A percentile compares a stretch with the other conserved stretches of the same genome.
These are phyloP conservation scores for Alternaria conjuncta DNA, from an alignment of 2,329 filamentous ascomycete genomes.

Conservation along the genomic window DNA sequence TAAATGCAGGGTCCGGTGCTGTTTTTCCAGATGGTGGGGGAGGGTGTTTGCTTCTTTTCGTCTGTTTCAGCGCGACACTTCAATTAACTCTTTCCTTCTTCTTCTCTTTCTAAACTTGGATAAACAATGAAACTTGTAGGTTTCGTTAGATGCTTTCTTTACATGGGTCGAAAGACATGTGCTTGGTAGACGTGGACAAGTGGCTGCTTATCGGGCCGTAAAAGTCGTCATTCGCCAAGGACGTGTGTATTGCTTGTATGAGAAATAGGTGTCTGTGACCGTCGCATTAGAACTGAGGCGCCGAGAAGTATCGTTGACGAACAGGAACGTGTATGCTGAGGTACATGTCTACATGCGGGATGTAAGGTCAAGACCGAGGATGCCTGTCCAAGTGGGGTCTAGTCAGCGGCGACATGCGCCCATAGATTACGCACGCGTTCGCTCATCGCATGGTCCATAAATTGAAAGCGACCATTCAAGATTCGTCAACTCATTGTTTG, in stretches of 20 bases:
- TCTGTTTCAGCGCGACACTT: background rate
- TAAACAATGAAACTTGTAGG: background rate
- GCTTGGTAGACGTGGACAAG: background rate
- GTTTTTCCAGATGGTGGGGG: background rate
- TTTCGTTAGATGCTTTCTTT: background rate
- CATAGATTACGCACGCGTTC: background rate
- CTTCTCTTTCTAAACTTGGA: background rate
- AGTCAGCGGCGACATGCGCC: background rate
- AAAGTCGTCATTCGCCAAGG: slow-evolving; percentile 1
- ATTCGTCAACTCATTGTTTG: background rate
- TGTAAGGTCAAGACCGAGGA: background rate
- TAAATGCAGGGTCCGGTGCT: background rate
- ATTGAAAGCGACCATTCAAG: background rate
- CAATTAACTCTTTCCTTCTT: background rate
- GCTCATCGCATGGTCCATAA: too few species aligned
- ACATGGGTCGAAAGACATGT: background rate
- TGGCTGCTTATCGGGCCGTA: slow-evolving; percentile 1
- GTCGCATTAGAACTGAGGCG: background rate
- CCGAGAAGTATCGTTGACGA: background rate
- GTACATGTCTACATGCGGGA: background rate
- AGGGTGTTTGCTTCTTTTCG: background rate
- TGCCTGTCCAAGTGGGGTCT: background rate
- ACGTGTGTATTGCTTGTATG: background rate
- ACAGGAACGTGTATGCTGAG: background rate
- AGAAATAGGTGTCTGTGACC: background rate